Percentiles rank a stretch among this genome's conserved stretches.
These are phyloP conservation scores for Aspergillus proliferans DNA, from an alignment of 2,329 filamentous ascomycete genomes.

Conservation along the genomic window DNA sequence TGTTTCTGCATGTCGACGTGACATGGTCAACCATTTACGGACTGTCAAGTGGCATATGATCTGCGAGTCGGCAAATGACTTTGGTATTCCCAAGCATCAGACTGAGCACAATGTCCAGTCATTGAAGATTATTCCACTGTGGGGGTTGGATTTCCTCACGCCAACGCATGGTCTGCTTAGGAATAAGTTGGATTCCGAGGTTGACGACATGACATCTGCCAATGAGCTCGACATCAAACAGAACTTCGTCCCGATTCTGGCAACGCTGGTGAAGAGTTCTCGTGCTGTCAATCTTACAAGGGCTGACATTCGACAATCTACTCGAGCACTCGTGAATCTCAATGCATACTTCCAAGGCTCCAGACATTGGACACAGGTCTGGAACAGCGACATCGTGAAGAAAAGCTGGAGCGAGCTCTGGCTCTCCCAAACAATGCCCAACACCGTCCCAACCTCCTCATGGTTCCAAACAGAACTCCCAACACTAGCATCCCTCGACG, in stretches of 20 bases:
- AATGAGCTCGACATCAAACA: conserved; percentile 44
- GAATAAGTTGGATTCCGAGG: conserved; percentile 48
- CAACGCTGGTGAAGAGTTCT: conserved; percentile 45
- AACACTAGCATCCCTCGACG: conserved; percentile 31
- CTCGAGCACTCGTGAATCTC: conserved; percentile 44
- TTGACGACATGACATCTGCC: conserved; percentile 43
- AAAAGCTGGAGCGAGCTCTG: conserved; percentile 44
- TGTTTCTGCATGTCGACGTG: conserved; percentile 50
- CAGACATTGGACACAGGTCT: conserved; percentile 45
- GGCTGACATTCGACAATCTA: conserved; percentile 40
- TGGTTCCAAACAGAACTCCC: conserved; percentile 37
- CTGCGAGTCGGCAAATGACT: conserved; percentile 51
- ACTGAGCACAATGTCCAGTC: conserved; percentile 52
- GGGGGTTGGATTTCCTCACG: conserved; percentile 49
- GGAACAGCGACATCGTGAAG: conserved; percentile 41
- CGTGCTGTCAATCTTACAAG: conserved; percentile 40
- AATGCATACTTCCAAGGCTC: conserved; percentile 47
- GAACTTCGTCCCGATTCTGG: conserved; percentile 51
- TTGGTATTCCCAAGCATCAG: conserved; percentile 50
- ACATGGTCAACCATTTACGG: conserved; percentile 49
- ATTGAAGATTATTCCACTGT: conserved; percentile 49
- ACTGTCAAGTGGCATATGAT: conserved; percentile 52
- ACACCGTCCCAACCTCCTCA: conserved; percentile 28
- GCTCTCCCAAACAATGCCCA: conserved; percentile 41
- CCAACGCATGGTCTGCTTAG: conserved; percentile 51